These are phyloP conservation scores for Solanum bukasovii DNA, from an alignment of 257 asterid species.

Conservation along the genomic window DNA sequence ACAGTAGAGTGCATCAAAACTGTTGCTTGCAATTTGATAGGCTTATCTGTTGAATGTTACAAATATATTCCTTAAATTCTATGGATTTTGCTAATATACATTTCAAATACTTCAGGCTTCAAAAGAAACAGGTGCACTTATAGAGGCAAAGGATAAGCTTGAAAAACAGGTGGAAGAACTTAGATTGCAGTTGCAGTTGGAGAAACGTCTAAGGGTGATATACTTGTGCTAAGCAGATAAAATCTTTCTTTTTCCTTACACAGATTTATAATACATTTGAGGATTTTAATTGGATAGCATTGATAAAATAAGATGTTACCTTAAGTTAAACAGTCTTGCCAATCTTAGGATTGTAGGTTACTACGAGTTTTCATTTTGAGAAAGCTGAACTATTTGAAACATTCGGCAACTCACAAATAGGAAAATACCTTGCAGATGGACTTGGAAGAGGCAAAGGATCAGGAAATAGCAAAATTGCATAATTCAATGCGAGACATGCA, in stretches of 20 bases:
- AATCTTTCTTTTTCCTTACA: not conserved
- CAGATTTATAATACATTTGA: not conserved
- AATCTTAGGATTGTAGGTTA: not conserved
- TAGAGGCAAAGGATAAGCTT: conserved; percentile 96
- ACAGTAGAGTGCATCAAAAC: not conserved
- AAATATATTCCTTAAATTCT: not conserved
- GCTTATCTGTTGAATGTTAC: not conserved
- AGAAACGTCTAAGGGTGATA: conserved; percentile 87
- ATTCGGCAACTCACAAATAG: not conserved
- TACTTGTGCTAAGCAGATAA: conserved; percentile 4
- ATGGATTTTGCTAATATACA: not conserved
- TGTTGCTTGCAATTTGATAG: not conserved
- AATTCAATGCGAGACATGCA: conserved; percentile 62
- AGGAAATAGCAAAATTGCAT: conserved; percentile 62
- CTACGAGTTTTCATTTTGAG: not conserved
- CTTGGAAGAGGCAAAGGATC: conserved; percentile 72
- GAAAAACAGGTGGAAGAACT: conserved; percentile 99
- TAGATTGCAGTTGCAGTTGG: conserved; percentile 84
- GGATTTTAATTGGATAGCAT: not conserved
- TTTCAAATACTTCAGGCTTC: conserved; percentile 56
- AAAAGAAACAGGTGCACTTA: conserved; percentile 95
- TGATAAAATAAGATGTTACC: not conserved
- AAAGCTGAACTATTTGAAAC: not conserved
- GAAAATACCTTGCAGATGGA: conserved; percentile 39
- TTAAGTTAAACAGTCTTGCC: not conserved